phyloP scores from a whole-genome alignment of 257 asterid genomes.

The Solanum medicagineum region DNA sequence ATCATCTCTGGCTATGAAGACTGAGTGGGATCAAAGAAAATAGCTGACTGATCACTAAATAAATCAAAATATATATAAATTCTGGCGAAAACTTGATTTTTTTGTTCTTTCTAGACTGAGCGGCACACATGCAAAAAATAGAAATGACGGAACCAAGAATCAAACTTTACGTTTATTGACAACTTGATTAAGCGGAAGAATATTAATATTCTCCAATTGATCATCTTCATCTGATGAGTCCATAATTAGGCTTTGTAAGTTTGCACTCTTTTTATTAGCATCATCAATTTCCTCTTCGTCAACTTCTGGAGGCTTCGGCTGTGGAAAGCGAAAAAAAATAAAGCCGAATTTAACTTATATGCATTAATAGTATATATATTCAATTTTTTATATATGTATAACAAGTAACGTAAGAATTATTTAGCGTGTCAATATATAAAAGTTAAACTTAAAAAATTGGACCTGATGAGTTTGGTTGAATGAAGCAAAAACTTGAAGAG shows the following conservation, averaged over 20 bases:
- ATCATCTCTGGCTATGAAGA: neutral
- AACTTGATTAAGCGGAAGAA: slow-evolving; percentile 13
- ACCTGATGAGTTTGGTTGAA: slow-evolving; percentile 12
- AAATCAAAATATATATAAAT: no score
- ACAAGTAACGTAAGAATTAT: neutral
- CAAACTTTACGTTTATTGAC: slow-evolving; percentile 40
- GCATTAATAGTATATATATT: no score
- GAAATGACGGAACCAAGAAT: no score
- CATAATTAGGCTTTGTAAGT: slow-evolving; percentile 1
- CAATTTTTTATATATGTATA: no score
- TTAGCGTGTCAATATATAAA: no score
- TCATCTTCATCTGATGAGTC: slow-evolving; percentile 40
- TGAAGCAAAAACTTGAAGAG: slow-evolving; percentile 29
- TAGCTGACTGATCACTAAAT: no score
- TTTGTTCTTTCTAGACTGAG: no score
- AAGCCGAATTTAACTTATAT: neutral
- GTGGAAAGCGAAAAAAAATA: neutral
- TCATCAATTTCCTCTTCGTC: slow-evolving; percentile 8
- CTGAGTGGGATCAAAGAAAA: no score
- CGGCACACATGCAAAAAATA: no score
- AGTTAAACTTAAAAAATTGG: no score
- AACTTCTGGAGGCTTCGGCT: slow-evolving; percentile 18
- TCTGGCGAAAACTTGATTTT: no score
- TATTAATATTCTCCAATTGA: slow-evolving; percentile 5
- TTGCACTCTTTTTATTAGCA: neutral